Base-by-base conservation (phyloP, 176 grass and related monocot species). In the Elaeis guineensis region DNA sequence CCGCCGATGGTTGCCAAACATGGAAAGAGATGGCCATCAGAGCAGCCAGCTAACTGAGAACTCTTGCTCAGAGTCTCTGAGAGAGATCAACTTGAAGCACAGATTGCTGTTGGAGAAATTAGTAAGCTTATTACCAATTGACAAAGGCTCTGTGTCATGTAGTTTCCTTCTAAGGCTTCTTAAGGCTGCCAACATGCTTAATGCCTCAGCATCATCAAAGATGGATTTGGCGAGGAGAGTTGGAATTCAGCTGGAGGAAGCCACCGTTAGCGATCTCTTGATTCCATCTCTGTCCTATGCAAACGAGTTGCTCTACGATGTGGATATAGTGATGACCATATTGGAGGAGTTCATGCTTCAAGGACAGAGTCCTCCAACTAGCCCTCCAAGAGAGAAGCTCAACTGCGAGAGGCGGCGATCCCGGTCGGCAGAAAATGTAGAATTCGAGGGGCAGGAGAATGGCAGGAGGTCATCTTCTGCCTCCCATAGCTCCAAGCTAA, bases 211-310 rank as follows among this genome's bases (percentile, higher is more conserved):
- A 1, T 28, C 84, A 58, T 81, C 84, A 50, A 81, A 70, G 82
- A 73, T 73, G 28, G 93, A 92, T 64, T 78, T 98, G 56, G 67
- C 66, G 5, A 21, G 73, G 50, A 25, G 88, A 63, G 72, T 78
- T n/a, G 93, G 87, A 52, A 64, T 77, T 68, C 87, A 92, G 51
- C 59, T 98, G 4, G 93, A 98, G 59, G 93, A 98, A 52, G 84
- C 93, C 54, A 20, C 55, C 50, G 72, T 80, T 11, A 51, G 54
- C 3, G 93, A 98, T 73, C 80, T 98, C 7, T 65, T 98, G 3
- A 71, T 92, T 59, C 94, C 94, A 59, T 84, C 80, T 19, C 5
- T 74, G 15, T 81, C 84, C 3, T 78, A 78, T 55, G 58, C 71
- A 16, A 65, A 25, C 65, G 79, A 79, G 17, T 81, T 71, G 67